These are phyloP conservation scores for Ichthyophthirius multifiliis DNA, from an alignment of 169 alveolate genomes.

Conservation along the genomic window DNA sequence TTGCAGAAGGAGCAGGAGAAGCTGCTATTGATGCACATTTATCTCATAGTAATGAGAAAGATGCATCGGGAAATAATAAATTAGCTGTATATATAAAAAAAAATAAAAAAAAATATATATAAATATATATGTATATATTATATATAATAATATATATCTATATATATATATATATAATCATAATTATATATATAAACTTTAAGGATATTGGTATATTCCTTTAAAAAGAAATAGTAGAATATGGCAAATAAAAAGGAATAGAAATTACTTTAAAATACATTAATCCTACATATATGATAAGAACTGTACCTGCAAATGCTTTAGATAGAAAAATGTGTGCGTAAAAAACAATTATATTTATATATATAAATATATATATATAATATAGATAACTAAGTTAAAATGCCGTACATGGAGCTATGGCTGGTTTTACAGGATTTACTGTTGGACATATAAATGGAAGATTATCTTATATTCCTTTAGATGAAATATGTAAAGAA, in stretches of 20 bases:
- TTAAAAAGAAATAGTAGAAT: conserved; percentile 70
- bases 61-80: conserved; percentile 62
- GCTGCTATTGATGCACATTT: conserved; percentile 71
- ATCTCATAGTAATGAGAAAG: conserved; percentile 33
- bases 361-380: neutral
- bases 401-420: conserved; percentile 86
- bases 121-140: neutral
- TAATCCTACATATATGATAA: conserved; percentile 88
- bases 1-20: conserved; percentile 90
- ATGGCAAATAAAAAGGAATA: conserved; percentile 68
- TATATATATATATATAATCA: too few relatives aligned
- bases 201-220: conserved; percentile 72
- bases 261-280: conserved; percentile 79
- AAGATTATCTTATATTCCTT: conserved; percentile 68
- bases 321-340: conserved; percentile 82
- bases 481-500: conserved; percentile 52
- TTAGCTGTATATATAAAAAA: neutral
- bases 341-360: neutral
- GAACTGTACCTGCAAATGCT: conserved; percentile 86
- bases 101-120: neutral
- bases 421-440: conserved; percentile 87
- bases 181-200: conserved; percentile 36
- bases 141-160: too few relatives aligned
- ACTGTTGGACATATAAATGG: conserved; percentile 77
- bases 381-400: conserved; percentile 61